These are phyloP conservation scores for Ceratocystis ficicola DNA, from an alignment of 2,329 filamentous ascomycete species.

Conservation along the genomic window DNA sequence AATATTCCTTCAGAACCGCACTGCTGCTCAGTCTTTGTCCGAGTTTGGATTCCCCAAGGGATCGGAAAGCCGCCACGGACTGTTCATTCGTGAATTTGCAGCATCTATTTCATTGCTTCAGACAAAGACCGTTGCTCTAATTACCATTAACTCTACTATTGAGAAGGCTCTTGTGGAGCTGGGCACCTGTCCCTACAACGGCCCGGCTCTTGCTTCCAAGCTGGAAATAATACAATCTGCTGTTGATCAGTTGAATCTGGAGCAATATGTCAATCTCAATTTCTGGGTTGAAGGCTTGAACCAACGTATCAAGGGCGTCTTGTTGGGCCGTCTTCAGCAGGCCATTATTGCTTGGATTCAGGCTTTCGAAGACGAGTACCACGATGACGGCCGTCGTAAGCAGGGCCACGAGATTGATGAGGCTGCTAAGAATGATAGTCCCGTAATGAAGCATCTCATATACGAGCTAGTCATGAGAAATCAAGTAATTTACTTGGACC, in stretches of 20 bases:
- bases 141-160: conserved; percentile 64
- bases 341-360: conserved; percentile 81
- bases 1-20: conserved; percentile 49
- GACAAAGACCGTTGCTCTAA: conserved; percentile 67
- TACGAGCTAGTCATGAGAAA: conserved; percentile 97
- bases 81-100: conserved; percentile 91
- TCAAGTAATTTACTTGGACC: conserved; percentile 92
- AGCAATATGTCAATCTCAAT: conserved; percentile 86
- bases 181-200: conserved; percentile 70
- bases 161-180: conserved; percentile 77
- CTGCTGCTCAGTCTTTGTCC: conserved; percentile 36
- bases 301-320: conserved; percentile 63
- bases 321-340: conserved; percentile 69
- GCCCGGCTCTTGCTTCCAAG: conserved; percentile 63
- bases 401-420: conserved; percentile 35
- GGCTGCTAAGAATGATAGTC: conserved; percentile 40
- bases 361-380: conserved; percentile 57
- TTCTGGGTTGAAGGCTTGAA: conserved; percentile 88
- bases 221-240: conserved; percentile 79
- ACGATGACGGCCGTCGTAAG: conserved; percentile 43
- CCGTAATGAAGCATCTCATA: conserved; percentile 59
- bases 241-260: conserved; percentile 90
- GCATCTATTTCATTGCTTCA: conserved; percentile 78
- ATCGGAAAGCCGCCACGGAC: conserved; percentile 82
- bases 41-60: conserved; percentile 40